Conservation (phyloP, 1,139 yeast genomes). For the Pneumocystis wakefieldiae region DNA sequence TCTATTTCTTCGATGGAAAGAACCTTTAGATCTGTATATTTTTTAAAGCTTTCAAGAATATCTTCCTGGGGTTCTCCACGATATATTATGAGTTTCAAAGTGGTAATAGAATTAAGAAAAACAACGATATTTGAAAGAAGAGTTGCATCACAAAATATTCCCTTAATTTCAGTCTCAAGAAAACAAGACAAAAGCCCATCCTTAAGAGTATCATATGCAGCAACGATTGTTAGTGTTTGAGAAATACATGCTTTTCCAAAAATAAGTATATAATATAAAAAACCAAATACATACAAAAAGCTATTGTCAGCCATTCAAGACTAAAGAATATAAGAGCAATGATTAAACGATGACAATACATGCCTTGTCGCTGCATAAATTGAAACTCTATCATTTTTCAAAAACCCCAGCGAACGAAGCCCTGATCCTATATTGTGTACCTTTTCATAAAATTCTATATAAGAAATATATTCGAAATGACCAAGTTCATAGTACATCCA, state of each 20-base stretch:
- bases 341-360: conserved; percentile 16
- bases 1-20: conserved; percentile 51
- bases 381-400: conserved; percentile 54
- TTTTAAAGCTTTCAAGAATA: conserved; percentile 43
- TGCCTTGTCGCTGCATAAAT: conserved; percentile 48
- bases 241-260: conserved; percentile 40
- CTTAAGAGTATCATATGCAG: conserved; percentile 95
- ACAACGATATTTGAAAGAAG: conserved; percentile 49
- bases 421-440: conserved; percentile 58
- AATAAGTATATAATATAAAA: not conserved
- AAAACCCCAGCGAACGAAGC: conserved; percentile 55
- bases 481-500: conserved; percentile 80
- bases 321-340: not conserved
- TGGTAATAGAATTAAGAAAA: conserved; percentile 53
- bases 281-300: conserved; percentile 9
- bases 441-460: conserved; percentile 37
- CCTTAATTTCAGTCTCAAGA: conserved; percentile 62
- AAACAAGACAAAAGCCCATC: conserved; percentile 86
- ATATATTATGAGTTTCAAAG: conserved; percentile 57
- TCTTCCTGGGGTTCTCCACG: conserved; percentile 49
- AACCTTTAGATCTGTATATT: conserved; percentile 65
- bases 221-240: conserved; percentile 74
- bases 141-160: conserved; percentile 68
- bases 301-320: conserved; percentile 11
- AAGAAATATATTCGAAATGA: conserved; percentile 52